Evolutionary conservation across 169 alveolate species (phyloP), one percentile per base, ranked within the genome.

Genomic region (Plasmodium gonderi): DNA sequence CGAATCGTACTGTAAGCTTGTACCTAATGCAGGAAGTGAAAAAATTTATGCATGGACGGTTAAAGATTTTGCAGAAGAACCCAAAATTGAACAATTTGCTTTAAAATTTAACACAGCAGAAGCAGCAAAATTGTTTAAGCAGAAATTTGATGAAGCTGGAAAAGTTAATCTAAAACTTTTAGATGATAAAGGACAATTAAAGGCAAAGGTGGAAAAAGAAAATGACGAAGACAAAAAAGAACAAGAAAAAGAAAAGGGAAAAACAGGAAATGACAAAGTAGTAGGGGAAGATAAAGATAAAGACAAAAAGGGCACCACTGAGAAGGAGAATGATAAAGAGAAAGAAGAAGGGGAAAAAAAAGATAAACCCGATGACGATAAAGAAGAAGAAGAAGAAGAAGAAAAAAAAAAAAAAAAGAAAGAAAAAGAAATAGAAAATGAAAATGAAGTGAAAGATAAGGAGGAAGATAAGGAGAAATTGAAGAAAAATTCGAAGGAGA

Each of bases 11-110:
- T 98, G 99, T 93, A 97, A 97, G 67, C 97, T 98, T 45, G 96
- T 97, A n/a, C 99, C 99, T 44, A 98, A 98, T 94, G 97, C 97
- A 83, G 99, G 99, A 75, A 98, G 99, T 91, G 99, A 98, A 95
- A 98, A 98, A 96, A 98, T 98, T 44, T 98, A 98, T 98, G 98
- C 97, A 60, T 98, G 99, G 99, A 96, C 98, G 23, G 99, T 98
- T 26, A 96, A 96, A 94, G 99, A 98, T 95, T 97, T 97, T 94
- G 98, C 99, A 42, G 99, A 98, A 65, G 99, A 97, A 54, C 99
- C 97, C 76, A 89, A 92, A 80, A 96, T 97, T 44, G 99, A 98
- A 85, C 99, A 98, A 91, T 96, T 98, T 91, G 99, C 99, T 0
- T 95, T 98, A 44, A 98, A 98, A 94, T 97, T 98, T 91, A 97